Evolutionary conservation across 192 early-diverging fungal species (phyloP), one percentile per base, ranked within the genome.

Genomic region (Coemansia pectinata): DNA sequence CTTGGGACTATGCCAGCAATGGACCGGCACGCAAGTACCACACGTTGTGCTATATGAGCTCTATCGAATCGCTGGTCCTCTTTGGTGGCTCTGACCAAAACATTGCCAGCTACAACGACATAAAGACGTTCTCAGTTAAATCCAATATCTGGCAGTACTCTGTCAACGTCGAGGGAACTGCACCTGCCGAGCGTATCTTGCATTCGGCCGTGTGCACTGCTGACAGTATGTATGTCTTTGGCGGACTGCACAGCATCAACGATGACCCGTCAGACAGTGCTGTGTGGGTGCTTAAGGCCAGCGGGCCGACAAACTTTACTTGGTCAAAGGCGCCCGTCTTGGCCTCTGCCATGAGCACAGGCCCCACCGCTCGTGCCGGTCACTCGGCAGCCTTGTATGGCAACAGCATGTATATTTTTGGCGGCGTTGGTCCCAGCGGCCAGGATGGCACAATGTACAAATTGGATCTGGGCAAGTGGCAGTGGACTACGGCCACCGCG

Each of bases 191-290:
- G 48, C 85, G 91, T 10, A 73, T 86, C n/a, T 62, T 88, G 61
- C 91, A 91, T 44, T 85, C 90, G 0, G 88, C 91, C 4, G 87
- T 88, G 0, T 93, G 91, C 66, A 50, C 87, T 10, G 64, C 87
- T 25, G 81, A 91, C 62, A 85, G 83, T n/a, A 91, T 91, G 88
- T 85, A 89, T 66, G 82, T 93, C 58, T 93, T 87, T 76, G 91
- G 91, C 77, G 85, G 85, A 14, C 31, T 75, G 25, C 65, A 74
- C 58, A 66, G 69, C 62, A 74, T 72, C 40, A 41, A 62, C 14
- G 72, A 76, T n/a, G 55, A 58, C 0, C 85, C 85, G 9, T 87
- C 78, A 11, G 86, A 87, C 66, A 81, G 81, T 63, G 48, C 75
- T 1, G 86, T 87, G 52, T 87, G 86, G 86, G 21, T 85, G 41